Base-by-base conservation (phyloP, 352 stramenopile genomes). In the Globisporangium polare region DNA sequence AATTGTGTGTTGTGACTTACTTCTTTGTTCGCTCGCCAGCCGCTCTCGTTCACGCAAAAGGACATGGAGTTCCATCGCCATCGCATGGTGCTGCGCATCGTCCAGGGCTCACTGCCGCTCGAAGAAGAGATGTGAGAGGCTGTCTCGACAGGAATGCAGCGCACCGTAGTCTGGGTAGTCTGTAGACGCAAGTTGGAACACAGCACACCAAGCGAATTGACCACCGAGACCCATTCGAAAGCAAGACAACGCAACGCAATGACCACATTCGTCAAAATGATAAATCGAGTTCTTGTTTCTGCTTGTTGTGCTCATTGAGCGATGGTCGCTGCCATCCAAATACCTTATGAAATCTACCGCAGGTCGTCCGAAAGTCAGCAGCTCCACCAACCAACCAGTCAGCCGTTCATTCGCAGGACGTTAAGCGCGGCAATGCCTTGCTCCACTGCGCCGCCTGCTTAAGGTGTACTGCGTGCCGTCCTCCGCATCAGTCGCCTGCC, bases 41-140 rank as follows among this genome's bases (percentile, higher is more conserved):
- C 73, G 9, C 71, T 93, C 18, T 60, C 71, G 15, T 95, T 93
- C 65, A 74, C 62, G 26, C 86, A 95, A 65, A 89, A 84, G 35
- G 83, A 95, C 58, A 95, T 95, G 72, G 75, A 84, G 50, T 94
- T 90, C 69, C 86, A 92, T 53, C 74, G 86, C 37, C 75, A 89
- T 75, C 86, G 86, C 46, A 95, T 95, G 80, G 73, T 88, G 39
- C 74, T 93, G 54, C 81, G 83, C 62, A 76, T 91, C 41, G 77
- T 80, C 26, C 65, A 86, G 60, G 86, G 86, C 29, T 69, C 68
- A 12, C 65, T 95, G 6, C 83, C 83, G 31, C 59, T 88, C 2
- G 67, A 92, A 37, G 84, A 93, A 62, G 78, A 91, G 5, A 62
- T 90, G 61, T 90, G 53, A 67, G 33, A 75, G 59, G 65, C 41